Conservation (phyloP, 208 protist species). For the Spongospora subterranea region DNA sequence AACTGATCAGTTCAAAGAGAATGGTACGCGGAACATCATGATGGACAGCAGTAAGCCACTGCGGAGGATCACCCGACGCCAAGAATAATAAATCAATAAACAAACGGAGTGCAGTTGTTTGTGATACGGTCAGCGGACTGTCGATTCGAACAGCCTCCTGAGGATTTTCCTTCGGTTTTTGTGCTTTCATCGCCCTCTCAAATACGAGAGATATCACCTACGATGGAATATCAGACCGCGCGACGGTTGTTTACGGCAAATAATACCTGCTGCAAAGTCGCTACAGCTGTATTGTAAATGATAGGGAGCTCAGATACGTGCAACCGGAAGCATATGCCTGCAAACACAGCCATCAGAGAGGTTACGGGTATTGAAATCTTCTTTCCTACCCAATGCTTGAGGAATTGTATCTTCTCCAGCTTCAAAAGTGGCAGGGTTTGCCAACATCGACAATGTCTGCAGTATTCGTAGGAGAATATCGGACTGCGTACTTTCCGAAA, state of each 20-base stretch:
- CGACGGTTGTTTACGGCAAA: background rate
- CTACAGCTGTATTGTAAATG: slow-evolving; percentile 39
- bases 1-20: slow-evolving; percentile 53
- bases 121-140: background rate
- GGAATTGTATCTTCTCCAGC: slow-evolving; percentile 44
- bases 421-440: slow-evolving; percentile 47
- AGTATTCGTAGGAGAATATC: slow-evolving; percentile 30
- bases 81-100: slow-evolving; percentile 6
- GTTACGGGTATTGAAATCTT: background rate
- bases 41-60: slow-evolving; percentile 30
- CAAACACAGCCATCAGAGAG: background rate
- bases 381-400: slow-evolving; percentile 25
- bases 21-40: background rate
- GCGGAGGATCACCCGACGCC: slow-evolving; percentile 14
- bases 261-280: slow-evolving; percentile 33
- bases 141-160: background rate
- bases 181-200: background rate
- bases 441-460: slow-evolving; percentile 8
- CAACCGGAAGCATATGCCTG: slow-evolving; percentile 42
- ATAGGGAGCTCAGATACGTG: slow-evolving; percentile 29
- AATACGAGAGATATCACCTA: slow-evolving; percentile 45
- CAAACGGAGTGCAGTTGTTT: slow-evolving; percentile 6
- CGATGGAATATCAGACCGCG: background rate
- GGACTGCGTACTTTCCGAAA: slow-evolving; percentile 37
- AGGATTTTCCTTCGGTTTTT: background rate